Conservation (phyloP, 345 rosid genomes). For the Pugionium cornutum region DNA sequence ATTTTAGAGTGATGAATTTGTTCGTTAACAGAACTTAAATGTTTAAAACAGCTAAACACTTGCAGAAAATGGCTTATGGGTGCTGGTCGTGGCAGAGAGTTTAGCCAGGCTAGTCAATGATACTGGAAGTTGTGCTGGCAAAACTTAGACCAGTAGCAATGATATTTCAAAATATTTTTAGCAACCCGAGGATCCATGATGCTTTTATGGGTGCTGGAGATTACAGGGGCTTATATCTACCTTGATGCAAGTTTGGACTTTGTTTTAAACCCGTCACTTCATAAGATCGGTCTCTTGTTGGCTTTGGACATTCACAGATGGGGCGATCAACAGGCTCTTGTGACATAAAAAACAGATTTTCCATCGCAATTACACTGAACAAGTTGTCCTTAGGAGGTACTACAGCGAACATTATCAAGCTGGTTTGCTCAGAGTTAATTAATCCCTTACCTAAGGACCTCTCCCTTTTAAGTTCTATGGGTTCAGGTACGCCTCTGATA, state of each 20-base stretch:
- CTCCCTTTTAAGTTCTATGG: slow-evolving; percentile 34
- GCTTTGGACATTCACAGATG: slow-evolving; percentile 93
- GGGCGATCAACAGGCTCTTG: slow-evolving; percentile 93
- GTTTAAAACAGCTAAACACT: background rate
- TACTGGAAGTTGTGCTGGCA: slow-evolving; percentile 29
- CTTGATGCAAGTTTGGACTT: slow-evolving; percentile 70
- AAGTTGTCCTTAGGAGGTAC: slow-evolving; percentile 73
- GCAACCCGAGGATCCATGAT: slow-evolving; percentile 61
- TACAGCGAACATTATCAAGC: slow-evolving; percentile 59
- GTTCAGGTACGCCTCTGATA: slow-evolving; percentile 50
- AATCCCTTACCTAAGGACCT: slow-evolving; percentile 64
- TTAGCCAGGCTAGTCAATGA: slow-evolving; percentile 45
- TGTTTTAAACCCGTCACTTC: slow-evolving; percentile 63
- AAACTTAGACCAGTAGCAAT: slow-evolving; percentile 27
- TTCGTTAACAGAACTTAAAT: background rate
- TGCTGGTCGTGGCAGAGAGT: slow-evolving; percentile 41
- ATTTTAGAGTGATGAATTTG: slow-evolving; percentile 3
- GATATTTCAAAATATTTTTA: slow-evolving; percentile 43
- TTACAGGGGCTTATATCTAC: slow-evolving; percentile 49
- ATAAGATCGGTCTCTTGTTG: slow-evolving; percentile 56
- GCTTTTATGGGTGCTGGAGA: slow-evolving; percentile 79
- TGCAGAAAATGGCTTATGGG: background rate
- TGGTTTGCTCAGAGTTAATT: slow-evolving; percentile 83
- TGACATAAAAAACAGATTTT: slow-evolving; percentile 67
- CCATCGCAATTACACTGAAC: slow-evolving; percentile 81